phyloP scores from a whole-genome alignment of 768 basidiomycete species.

The Kwoniella sp. region DNA sequence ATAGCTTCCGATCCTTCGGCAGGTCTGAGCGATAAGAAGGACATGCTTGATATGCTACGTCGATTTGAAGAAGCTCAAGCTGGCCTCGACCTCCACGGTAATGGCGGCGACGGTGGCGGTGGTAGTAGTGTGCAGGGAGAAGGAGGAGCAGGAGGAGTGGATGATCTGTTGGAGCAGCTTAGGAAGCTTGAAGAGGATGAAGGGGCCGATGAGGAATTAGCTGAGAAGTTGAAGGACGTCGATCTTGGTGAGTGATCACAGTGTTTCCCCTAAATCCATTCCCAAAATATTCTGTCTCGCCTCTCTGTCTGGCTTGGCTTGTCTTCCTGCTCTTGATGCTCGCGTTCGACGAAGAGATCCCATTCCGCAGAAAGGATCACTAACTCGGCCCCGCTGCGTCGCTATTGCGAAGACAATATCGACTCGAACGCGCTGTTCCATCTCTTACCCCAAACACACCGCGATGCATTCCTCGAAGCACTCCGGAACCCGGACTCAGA shows the following conservation, averaged over 20 bases:
- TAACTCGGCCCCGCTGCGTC: no score
- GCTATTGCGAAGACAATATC: conserved; percentile 45
- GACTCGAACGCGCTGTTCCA: conserved; percentile 48
- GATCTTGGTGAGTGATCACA: conserved; percentile 48
- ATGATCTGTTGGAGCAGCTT: conserved; percentile 12
- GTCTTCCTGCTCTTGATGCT: no score
- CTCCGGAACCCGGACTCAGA: conserved; percentile 43
- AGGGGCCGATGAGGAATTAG: conserved; percentile 36
- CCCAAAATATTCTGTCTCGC: no score
- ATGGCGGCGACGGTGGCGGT: conserved; percentile 24
- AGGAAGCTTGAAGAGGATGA: conserved; percentile 24
- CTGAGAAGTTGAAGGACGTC: conserved; percentile 29
- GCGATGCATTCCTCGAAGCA: conserved; percentile 41
- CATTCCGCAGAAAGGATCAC: no score
- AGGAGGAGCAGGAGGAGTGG: conserved; percentile 28
- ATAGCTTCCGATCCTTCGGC: conserved; percentile 53
- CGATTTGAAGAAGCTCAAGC: conserved; percentile 43
- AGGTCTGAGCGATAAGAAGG: conserved; percentile 52
- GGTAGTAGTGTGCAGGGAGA: conserved; percentile 39
- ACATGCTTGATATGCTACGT: conserved; percentile 52
- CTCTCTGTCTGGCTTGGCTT: no score
- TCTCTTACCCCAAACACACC: conserved; percentile 40
- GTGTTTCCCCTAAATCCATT: no score
- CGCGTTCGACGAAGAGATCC: no score
- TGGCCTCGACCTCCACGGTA: conserved; percentile 9